A percentile compares a stretch with the other conserved stretches of the same genome.
Conservation (phyloP, 306 rosid species). For the Lathyrus tuberosus region DNA sequence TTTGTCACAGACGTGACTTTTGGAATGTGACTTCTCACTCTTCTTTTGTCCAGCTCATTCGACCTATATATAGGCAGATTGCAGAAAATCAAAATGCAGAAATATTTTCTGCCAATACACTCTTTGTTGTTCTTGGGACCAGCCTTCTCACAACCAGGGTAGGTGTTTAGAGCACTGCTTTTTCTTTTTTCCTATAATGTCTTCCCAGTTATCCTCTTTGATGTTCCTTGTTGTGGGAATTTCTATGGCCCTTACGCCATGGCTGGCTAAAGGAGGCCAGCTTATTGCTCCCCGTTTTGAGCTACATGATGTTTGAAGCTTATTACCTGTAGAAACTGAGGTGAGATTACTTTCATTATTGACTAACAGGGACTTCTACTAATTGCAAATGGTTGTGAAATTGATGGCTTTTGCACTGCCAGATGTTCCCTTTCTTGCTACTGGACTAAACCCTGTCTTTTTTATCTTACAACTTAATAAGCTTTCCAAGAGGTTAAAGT, state of each 20-base stretch:
- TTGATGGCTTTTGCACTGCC: slow-evolving; percentile 11
- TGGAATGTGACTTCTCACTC: slow-evolving; percentile 35
- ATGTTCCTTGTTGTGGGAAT: slow-evolving; percentile 97
- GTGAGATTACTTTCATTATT: slow-evolving; percentile 50
- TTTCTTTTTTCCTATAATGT: slow-evolving; percentile 58
- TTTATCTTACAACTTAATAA: no score
- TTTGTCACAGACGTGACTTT: slow-evolving; percentile 19
- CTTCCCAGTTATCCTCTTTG: slow-evolving; percentile 88
- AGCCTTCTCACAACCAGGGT: slow-evolving; percentile 99
- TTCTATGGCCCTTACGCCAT: slow-evolving; percentile 98
- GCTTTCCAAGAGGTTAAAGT: no score
- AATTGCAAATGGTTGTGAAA: slow-evolving; percentile 32
- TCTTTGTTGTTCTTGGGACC: slow-evolving; percentile 97
- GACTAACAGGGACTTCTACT: slow-evolving; percentile 20
- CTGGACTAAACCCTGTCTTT: slow-evolving; percentile 3
- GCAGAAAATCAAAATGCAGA: slow-evolving; percentile 99
- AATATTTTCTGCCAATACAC: slow-evolving; percentile 96
- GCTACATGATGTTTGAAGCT: slow-evolving; percentile 93
- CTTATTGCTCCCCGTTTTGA: slow-evolving; percentile 96
- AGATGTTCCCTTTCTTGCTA: slow-evolving; percentile 9
- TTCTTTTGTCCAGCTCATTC: slow-evolving; percentile 80
- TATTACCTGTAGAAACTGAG: slow-evolving; percentile 97
- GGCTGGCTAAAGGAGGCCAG: slow-evolving; percentile 97
- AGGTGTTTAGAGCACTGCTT: slow-evolving; percentile 36
- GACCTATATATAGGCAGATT: slow-evolving; percentile 96